Percentiles rank a stretch among this genome's conserved stretches.
These are phyloP conservation scores for Bombardia bombarda DNA, from an alignment of 495 filamentous ascomycete species.

Conservation along the genomic window DNA sequence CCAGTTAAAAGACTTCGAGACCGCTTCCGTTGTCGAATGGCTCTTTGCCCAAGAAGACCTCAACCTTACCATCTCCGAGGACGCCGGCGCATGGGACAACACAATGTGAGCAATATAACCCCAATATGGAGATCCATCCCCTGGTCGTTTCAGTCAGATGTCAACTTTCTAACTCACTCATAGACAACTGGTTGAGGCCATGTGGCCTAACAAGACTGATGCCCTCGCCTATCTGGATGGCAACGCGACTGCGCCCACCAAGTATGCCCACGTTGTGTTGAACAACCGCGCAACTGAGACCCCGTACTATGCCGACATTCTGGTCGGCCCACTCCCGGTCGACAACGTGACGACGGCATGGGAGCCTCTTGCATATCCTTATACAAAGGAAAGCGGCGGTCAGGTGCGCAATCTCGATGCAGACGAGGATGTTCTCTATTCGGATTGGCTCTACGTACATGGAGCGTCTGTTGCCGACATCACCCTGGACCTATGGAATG, in stretches of 20 bases:
- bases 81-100: conserved; percentile 29
- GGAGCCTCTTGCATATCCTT: conserved; percentile 32
- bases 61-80: conserved; percentile 25
- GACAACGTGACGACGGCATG: conserved; percentile 27
- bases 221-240: conserved; percentile 37
- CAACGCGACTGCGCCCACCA: conserved; percentile 24
- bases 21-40: conserved; percentile 22
- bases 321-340: conserved; percentile 42
- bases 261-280: conserved; percentile 42
- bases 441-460: conserved; percentile 22
- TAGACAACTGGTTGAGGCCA: conserved; percentile 34
- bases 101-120: conserved; percentile 19
- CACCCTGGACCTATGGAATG: conserved; percentile 26
- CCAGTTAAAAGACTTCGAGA: conserved; percentile 23
- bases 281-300: conserved; percentile 30
- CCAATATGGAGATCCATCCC: not conserved
- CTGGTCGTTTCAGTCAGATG: too few species aligned
- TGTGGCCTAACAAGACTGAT: conserved; percentile 47
- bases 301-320: conserved; percentile 36
- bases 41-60: conserved; percentile 25
- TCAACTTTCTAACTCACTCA: not conserved
- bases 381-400: conserved; percentile 30
- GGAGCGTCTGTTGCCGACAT: conserved; percentile 17
- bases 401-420: conserved; percentile 34
- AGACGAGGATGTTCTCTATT: conserved; percentile 17